Evolutionary conservation across 2,329 filamentous ascomycete species (phyloP), one percentile per base, ranked within the genome.

Genomic region (Fusarium foetens): DNA sequence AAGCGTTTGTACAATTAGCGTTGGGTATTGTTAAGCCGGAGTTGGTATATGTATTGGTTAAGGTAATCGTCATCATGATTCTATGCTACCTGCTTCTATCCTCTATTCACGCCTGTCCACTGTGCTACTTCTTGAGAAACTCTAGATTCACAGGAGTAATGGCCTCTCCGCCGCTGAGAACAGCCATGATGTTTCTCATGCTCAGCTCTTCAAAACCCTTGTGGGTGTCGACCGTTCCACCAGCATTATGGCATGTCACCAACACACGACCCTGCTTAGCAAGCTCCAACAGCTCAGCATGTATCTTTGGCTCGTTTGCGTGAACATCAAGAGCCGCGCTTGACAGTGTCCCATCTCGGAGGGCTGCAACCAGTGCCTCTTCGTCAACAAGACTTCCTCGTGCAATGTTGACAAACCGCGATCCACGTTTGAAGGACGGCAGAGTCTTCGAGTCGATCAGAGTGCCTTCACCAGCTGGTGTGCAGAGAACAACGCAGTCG

Each of bases 221-320:
- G 74, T 90, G 89, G 68, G 90, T 90, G 78, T 92, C 89, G 19
- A 92, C 84, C 39, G 90, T 91, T 7, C 90, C 89, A 0, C 90
- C 90, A 2, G 90, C 91, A 71, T 91, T 91, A 77, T 92, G 91
- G 58, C 89, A 88, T n/a, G 91, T 89, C 60, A 92, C 77, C 81
- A 90, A 85, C 0, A 88, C 88, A 68, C 85, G 85, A 1, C 82
- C 81, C 49, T 76, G 62, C 11, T 77, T 75, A 0, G 83, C 82
- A 43, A 87, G 73, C 36, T 76, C 78, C 68, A 80, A 45, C 63
- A 92, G 77, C 29, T 84, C 80, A 35, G 81, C 77, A 74, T 88
- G 83, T 4, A 91, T 83, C 42, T 79, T 65, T 8, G 91, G 90
- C 78, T 93, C 91, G 70, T 86, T 74, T 12, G 86, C 85, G 76